Conservation (phyloP, 2,329 filamentous ascomycete species). For the Neoarthrinium moseri region DNA sequence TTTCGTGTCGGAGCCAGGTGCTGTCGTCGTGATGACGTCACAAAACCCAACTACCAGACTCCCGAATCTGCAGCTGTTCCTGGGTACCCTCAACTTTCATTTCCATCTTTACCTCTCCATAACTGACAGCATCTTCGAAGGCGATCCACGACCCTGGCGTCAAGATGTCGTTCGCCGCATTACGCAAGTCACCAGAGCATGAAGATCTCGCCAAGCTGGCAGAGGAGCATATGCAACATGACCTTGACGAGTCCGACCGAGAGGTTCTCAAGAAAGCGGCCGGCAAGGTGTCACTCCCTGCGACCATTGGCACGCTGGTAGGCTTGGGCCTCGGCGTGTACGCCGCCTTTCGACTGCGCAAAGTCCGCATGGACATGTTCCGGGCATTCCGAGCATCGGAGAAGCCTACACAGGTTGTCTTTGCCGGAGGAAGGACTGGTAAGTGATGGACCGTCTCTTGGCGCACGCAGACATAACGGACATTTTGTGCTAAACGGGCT, state of each 20-base stretch:
- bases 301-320: slow-evolving; percentile 56
- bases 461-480: background rate
- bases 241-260: slow-evolving; percentile 54
- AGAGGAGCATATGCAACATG: slow-evolving; percentile 57
- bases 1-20: too few species aligned
- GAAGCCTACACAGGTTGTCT: slow-evolving; percentile 60
- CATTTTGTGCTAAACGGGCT: background rate
- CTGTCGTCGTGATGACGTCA: too few species aligned
- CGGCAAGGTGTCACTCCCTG: slow-evolving; percentile 50
- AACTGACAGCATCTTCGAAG: too few species aligned
- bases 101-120: too few species aligned
- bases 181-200: slow-evolving; percentile 32
- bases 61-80: too few species aligned
- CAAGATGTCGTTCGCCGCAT: slow-evolving; percentile 29
- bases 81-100: too few species aligned
- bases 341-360: slow-evolving; percentile 56
- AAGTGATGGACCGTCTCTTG: slow-evolving; percentile 14
- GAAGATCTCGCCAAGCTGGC: slow-evolving; percentile 54
- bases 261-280: slow-evolving; percentile 56
- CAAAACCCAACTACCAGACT: too few species aligned
- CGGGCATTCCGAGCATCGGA: slow-evolving; percentile 59
- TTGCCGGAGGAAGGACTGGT: slow-evolving; percentile 60
- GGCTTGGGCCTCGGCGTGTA: slow-evolving; percentile 60
- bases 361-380: slow-evolving; percentile 57
- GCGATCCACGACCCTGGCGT: too few species aligned